phyloP scores from a whole-genome alignment of 2,329 filamentous ascomycete genomes.

The Neofusicoccum kwambonambiense region DNA sequence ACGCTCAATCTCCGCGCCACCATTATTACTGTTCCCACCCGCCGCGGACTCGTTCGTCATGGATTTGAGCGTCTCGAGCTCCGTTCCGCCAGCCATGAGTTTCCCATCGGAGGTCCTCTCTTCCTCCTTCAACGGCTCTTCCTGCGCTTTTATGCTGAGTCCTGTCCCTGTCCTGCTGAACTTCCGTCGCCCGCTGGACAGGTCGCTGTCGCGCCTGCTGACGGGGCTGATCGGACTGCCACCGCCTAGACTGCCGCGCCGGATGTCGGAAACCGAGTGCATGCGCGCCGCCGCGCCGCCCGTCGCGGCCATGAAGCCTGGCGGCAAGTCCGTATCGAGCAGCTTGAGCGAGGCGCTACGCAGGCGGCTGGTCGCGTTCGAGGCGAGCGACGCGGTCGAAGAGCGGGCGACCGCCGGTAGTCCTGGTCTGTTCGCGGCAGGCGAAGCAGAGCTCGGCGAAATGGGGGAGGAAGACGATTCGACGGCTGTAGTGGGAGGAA shows the following conservation, averaged over 20 bases:
- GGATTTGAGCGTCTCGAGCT: slow-evolving; percentile 30
- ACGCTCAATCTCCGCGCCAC: background rate
- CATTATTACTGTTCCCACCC: slow-evolving; percentile 23
- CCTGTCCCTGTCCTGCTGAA: slow-evolving; percentile 14
- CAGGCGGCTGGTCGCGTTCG: slow-evolving; percentile 27
- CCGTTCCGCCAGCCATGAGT: slow-evolving; percentile 17
- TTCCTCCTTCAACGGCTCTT: slow-evolving; percentile 15
- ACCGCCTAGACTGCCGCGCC: slow-evolving; percentile 35
- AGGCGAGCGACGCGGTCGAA: slow-evolving; percentile 31
- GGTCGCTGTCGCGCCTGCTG: slow-evolving; percentile 27
- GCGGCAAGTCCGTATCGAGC: slow-evolving; percentile 39
- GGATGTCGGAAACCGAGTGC: slow-evolving; percentile 44
- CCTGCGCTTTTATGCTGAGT: background rate
- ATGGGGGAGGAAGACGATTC: background rate
- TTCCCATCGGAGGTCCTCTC: background rate
- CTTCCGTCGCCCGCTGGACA: slow-evolving; percentile 21
- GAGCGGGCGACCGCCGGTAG: background rate
- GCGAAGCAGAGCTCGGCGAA: background rate
- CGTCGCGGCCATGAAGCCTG: slow-evolving; percentile 47
- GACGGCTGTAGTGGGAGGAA: background rate
- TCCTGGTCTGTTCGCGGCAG: background rate
- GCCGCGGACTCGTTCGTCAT: slow-evolving; percentile 25
- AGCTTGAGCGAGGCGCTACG: slow-evolving; percentile 37
- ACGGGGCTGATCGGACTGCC: slow-evolving; percentile 20
- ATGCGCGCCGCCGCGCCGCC: slow-evolving; percentile 41